Conservation (phyloP, 2,329 filamentous ascomycete genomes). For the Exophiala dermatitidis region DNA sequence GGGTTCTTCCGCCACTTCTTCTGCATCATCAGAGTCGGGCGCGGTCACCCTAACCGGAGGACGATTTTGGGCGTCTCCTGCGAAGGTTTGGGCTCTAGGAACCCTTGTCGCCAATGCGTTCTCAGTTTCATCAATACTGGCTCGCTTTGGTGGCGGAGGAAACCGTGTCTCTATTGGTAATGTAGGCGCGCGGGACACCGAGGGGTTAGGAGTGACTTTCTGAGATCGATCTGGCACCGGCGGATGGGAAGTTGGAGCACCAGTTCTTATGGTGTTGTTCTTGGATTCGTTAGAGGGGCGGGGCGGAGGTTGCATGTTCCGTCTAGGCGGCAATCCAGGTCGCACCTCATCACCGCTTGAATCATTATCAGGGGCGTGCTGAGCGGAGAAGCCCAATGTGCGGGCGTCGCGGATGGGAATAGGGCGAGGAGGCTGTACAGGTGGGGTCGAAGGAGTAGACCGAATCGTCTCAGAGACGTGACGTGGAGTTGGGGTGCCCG, state of each 20-base stretch:
- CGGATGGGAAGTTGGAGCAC: neutral
- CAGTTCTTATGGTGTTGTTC: conserved; percentile 11
- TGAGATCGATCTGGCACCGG: conserved; percentile 16
- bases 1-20: conserved; percentile 42
- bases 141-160: conserved; percentile 32
- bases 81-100: conserved; percentile 13
- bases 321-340: conserved; percentile 46
- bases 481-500: conserved; percentile 43
- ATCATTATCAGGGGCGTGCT: conserved; percentile 1
- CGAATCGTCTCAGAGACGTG: conserved; percentile 23
- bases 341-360: conserved; percentile 29
- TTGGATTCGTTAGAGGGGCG: conserved; percentile 25
- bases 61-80: conserved; percentile 3
- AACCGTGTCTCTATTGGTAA: conserved; percentile 25
- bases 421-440: conserved; percentile 8
- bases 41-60: conserved; percentile 23
- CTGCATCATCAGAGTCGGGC: conserved; percentile 47
- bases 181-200: conserved; percentile 20
- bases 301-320: conserved; percentile 29
- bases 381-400: conserved; percentile 19
- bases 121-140: conserved; percentile 17
- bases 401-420: conserved; percentile 22
- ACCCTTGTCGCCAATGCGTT: conserved; percentile 2
- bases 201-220: conserved; percentile 13
- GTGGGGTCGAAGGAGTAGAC: conserved; percentile 14